Conservation (phyloP, 2,329 filamentous ascomycete species). For the Ceratocystis smalleyi region DNA sequence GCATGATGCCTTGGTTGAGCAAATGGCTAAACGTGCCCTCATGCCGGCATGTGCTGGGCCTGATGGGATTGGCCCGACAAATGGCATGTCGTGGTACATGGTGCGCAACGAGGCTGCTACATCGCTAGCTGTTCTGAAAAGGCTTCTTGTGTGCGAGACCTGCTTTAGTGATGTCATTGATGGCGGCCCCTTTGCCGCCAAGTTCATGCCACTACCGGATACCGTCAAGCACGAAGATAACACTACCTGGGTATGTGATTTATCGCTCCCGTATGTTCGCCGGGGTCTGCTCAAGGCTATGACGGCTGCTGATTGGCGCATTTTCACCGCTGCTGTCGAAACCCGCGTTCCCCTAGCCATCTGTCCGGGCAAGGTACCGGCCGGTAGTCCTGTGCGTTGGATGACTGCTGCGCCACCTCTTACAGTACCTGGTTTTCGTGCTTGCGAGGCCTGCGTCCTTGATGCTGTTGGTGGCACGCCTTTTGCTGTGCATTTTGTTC, state of each 20-base stretch:
- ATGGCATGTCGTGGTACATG: slow-evolving; percentile 24
- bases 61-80: slow-evolving; percentile 17
- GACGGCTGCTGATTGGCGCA: slow-evolving; percentile 22
- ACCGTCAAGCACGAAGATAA: slow-evolving; percentile 16
- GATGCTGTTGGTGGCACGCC: slow-evolving; percentile 23
- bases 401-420: slow-evolving; percentile 17
- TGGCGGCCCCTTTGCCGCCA: slow-evolving; percentile 21
- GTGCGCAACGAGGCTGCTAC: slow-evolving; percentile 15
- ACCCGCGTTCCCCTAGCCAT: background rate
- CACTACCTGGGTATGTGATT: slow-evolving; percentile 24
- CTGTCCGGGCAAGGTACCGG: background rate
- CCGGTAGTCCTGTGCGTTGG: background rate
- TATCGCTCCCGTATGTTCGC: slow-evolving; percentile 21
- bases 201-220: slow-evolving; percentile 22
- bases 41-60: slow-evolving; percentile 23
- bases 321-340: slow-evolving; percentile 20
- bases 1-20: slow-evolving; percentile 19
- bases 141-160: slow-evolving; percentile 27
- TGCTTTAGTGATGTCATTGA: slow-evolving; percentile 26
- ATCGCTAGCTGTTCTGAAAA: slow-evolving; percentile 20
- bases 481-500: slow-evolving; percentile 22
- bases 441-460: slow-evolving; percentile 26
- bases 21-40: slow-evolving; percentile 21
- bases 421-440: slow-evolving; percentile 20
- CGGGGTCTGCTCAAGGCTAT: slow-evolving; percentile 18